Conservation (phyloP, 177 flowering plant genomes). For the Vitis hybrid region DNA sequence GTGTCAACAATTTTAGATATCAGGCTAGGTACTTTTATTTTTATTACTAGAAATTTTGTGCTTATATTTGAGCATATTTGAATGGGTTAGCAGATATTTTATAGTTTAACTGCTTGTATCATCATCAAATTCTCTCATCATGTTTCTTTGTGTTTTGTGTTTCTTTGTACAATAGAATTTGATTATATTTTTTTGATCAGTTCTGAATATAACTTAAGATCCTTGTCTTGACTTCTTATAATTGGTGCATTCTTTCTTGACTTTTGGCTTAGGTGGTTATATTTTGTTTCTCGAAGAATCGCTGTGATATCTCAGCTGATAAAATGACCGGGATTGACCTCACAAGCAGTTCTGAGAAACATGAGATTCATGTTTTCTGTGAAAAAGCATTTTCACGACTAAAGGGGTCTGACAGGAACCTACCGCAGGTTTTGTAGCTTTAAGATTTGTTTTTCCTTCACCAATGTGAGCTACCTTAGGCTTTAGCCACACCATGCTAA, state of each 20-base stretch:
- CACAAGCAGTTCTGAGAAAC: constrained; percentile 91
- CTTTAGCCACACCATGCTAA: neutral
- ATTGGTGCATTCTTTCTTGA: neutral
- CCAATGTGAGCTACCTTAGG: neutral
- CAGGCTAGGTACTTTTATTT: neutral
- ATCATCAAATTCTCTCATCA: neutral
- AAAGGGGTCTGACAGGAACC: constrained; percentile 93
- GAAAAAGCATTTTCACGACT: constrained; percentile 96
- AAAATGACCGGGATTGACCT: constrained; percentile 67
- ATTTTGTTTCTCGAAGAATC: constrained; percentile 97
- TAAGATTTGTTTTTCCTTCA: neutral
- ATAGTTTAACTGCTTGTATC: neutral
- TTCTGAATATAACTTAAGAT: neutral
- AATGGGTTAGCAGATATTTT: neutral
- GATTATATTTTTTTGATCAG: neutral
- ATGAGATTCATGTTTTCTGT: constrained; percentile 91
- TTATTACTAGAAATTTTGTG: neutral
- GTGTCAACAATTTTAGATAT: neutral
- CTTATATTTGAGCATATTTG: neutral
- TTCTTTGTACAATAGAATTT: neutral
- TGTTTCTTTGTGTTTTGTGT: constrained; percentile 2
- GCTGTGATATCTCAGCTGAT: constrained; percentile 96
- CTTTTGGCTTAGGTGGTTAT: constrained; percentile 69
- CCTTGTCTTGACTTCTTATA: neutral
- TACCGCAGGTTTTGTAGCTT: constrained; percentile 76